Evolutionary conservation across 371 early-diverging fungal species (phyloP).

Genomic region (Lichtheimia ramosa): DNA sequence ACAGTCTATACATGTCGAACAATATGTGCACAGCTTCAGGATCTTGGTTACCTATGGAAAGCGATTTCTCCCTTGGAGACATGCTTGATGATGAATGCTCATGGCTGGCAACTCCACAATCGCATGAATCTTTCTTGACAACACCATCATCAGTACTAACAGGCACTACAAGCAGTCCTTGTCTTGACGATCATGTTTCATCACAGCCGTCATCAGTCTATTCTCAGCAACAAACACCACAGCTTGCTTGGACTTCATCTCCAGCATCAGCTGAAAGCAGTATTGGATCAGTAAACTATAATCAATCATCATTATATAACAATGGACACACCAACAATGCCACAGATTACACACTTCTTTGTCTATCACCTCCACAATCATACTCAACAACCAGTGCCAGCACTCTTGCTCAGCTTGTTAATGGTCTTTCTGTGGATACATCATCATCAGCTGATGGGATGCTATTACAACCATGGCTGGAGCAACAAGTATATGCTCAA

Average conservation of each 20-base stretch:
- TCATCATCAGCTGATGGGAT: too few relatives aligned
- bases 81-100: background rate
- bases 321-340: background rate
- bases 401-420: too few relatives aligned
- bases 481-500: background rate
- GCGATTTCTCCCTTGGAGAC: background rate
- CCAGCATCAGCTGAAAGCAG: conserved; percentile 4
- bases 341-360: conserved; percentile 1
- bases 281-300: background rate
- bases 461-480: background rate
- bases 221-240: background rate
- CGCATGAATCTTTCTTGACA: background rate
- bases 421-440: too few relatives aligned
- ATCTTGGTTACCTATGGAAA: background rate
- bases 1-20: background rate
- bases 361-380: background rate
- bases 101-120: background rate
- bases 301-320: too few relatives aligned
- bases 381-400: too few relatives aligned
- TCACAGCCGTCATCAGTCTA: background rate
- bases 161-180: background rate
- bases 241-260: conserved; percentile 1
- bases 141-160: background rate
- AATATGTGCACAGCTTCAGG: background rate
- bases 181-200: background rate